Evolutionary conservation across 1,284 basidiomycete species (phyloP), one percentile per base, ranked within the genome.

Genomic region (Sporisorium graminicola): DNA sequence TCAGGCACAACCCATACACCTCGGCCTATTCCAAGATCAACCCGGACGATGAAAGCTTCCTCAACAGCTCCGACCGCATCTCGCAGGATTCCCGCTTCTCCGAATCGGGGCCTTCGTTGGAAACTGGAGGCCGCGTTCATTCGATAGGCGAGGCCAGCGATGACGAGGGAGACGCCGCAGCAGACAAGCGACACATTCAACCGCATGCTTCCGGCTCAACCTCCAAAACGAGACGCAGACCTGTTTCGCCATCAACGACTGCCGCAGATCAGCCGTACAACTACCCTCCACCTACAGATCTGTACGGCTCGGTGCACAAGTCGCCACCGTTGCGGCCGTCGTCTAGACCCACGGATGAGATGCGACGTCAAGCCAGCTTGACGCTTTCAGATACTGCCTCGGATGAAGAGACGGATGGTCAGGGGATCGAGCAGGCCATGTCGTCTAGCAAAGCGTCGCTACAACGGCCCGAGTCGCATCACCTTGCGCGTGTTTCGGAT

Each of bases 1-100:
- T 85, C 29, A 63, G 79, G 47, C 79, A 84, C 65, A 78, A 83
- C 51, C 82, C 82, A 12, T 55, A 68, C 52, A 81, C 74, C 29
- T 71, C 67, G 10, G 73, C 69, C 7, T 82, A 82, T 47, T 64
- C 76, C 53, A 77, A 77, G 58, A 43, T 77, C 65, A 60, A 64
- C 14, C 58, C 61, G 16, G 67, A 67, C n/a, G 65, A 66, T 46
- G 71, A 77, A 16, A 60, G 58, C 0, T 67, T 73, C 50, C 49
- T 67, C 54, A 65, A 69, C 43, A 52, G 20, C 55, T 74, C 66
- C 14, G 63, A 74, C 27, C 58, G 72, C 14, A 29, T 64, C 44
- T 74, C 71, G 26, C 57, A 60, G 26, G 71, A 74, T 14, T 65
- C 71, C 22, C 71, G 50, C 22, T 63, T 59, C 13, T 64, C 67